These are phyloP conservation scores for Haplosporangium sp. DNA, from an alignment of 371 early-diverging fungal species.

Conservation along the genomic window DNA sequence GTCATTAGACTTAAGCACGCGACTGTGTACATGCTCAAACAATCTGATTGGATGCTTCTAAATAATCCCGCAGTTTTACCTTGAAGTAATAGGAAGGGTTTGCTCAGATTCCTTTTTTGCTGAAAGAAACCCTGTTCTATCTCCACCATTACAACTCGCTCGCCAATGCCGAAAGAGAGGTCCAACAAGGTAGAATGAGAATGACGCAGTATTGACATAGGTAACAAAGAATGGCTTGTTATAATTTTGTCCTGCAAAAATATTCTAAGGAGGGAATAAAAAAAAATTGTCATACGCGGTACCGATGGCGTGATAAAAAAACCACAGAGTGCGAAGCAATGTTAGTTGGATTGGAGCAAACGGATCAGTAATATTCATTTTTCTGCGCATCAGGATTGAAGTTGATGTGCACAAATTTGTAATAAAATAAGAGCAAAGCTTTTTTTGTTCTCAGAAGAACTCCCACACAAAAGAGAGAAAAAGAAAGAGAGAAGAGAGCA, in stretches of 20 bases:
- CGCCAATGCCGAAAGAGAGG: constrained; percentile 44
- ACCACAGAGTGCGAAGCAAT: not conserved
- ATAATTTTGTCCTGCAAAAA: constrained; percentile 77
- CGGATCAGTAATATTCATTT: not conserved
- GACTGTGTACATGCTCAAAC: not conserved
- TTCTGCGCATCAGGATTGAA: not conserved
- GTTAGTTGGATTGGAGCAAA: constrained; percentile 2
- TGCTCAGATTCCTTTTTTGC: constrained; percentile 6
- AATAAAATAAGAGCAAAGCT: not conserved
- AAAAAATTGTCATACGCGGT: not conserved
- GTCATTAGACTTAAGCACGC: not conserved
- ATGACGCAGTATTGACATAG: constrained; percentile 81
- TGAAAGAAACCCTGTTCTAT: not conserved
- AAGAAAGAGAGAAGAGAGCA: no score
- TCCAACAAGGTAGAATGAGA: constrained; percentile 77
- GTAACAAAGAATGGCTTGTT: constrained; percentile 85
- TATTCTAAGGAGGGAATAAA: constrained; percentile 58
- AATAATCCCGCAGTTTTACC: not conserved
- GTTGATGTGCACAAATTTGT: not conserved
- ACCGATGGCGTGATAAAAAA: constrained; percentile 3
- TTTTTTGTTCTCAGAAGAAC: not conserved
- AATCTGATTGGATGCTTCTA: not conserved
- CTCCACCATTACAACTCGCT: not conserved
- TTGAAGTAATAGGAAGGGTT: not conserved
- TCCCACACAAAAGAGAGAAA: no score